Conservation (phyloP, 345 rosid genomes). For the Theobroma cacao region DNA sequence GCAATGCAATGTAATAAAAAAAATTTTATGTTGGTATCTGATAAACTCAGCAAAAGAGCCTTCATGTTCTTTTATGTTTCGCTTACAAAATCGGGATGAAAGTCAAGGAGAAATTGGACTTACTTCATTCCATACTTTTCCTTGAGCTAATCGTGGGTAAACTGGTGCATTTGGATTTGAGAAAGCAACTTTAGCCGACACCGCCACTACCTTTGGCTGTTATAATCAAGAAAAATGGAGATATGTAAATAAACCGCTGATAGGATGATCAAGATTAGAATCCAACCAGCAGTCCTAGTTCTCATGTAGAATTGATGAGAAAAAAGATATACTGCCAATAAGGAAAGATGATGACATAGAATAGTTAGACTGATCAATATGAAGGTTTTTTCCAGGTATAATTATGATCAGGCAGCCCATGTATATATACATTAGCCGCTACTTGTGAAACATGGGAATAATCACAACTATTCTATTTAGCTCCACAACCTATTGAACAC, state of each 20-base stretch:
- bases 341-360: background rate
- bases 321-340: background rate
- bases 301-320: background rate
- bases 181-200: constrained; percentile 56
- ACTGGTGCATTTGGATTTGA: constrained; percentile 66
- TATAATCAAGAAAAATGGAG: background rate
- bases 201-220: constrained; percentile 69
- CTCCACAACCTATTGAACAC: background rate
- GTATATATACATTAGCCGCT: no score
- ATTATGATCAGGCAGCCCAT: background rate
- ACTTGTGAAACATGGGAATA: background rate
- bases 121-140: constrained; percentile 74
- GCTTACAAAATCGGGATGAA: background rate
- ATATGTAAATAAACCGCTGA: background rate
- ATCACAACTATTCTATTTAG: background rate
- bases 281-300: background rate
- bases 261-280: constrained; percentile 4
- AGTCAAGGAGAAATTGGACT: constrained; percentile 14
- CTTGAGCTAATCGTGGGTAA: constrained; percentile 69
- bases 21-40: background rate
- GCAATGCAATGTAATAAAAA: background rate
- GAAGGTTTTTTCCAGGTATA: background rate
- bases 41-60: background rate
- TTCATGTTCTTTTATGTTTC: background rate
- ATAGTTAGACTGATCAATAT: background rate